Conservation (phyloP, 1,139 yeast species). For the Lodderomyces jiufengensis region DNA sequence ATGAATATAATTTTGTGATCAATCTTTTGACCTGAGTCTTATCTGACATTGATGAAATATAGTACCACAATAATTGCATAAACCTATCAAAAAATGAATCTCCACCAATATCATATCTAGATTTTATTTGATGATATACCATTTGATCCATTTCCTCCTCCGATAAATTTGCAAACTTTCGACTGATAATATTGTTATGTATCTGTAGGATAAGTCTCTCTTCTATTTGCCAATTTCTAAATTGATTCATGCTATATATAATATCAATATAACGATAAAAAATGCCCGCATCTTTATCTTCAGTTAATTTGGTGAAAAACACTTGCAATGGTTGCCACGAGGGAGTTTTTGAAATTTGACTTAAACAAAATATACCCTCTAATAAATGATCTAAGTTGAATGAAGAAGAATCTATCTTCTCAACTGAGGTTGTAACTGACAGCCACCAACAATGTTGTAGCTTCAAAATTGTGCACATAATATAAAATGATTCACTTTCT, state of each 20-base stretch:
- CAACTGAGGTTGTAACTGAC: conserved; percentile 1
- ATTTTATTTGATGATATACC: conserved; percentile 22
- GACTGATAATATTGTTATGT: conserved; percentile 27
- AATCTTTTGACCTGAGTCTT: conserved; percentile 29
- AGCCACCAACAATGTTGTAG: conserved; percentile 9
- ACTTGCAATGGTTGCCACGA: conserved; percentile 12
- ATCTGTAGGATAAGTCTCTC: conserved; percentile 31
- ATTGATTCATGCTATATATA: conserved; percentile 25
- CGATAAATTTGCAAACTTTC: conserved; percentile 37
- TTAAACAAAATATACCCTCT: conserved; percentile 16
- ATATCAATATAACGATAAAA: conserved; percentile 30
- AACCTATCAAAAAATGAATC: conserved; percentile 37
- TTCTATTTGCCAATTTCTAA: conserved; percentile 35
- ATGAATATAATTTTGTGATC: conserved; percentile 35
- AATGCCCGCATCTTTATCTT: conserved; percentile 9
- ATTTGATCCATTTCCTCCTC: conserved; percentile 31
- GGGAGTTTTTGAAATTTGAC: conserved; percentile 5
- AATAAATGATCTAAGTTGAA: conserved; percentile 6
- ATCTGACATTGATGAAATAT: conserved; percentile 28
- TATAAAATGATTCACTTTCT: conserved; percentile 14
- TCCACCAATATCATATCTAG: conserved; percentile 33
- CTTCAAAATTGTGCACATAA: conserved; percentile 9
- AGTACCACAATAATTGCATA: conserved; percentile 33
- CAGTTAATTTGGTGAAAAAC: conserved; percentile 9
- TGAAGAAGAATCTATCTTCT: not conserved